Conservation (phyloP, 495 filamentous ascomycete species). For the Xylaria sp. region DNA sequence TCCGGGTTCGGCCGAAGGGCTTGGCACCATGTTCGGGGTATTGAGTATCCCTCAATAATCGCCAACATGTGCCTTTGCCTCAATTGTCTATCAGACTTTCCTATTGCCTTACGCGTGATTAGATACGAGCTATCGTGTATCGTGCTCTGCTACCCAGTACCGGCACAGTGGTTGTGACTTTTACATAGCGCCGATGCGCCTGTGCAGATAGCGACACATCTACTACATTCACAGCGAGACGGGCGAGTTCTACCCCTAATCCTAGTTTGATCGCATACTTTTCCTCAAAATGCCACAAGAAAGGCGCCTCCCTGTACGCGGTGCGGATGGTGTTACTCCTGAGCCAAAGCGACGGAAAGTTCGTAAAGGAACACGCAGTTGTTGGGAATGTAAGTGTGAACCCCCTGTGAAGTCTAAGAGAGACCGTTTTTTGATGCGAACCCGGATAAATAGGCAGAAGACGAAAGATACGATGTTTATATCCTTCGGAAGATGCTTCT, state of each 20-base stretch:
- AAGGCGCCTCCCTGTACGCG: background rate
- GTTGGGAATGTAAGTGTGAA: conserved; percentile 59
- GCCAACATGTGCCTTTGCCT: background rate
- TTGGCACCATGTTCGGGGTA: conserved; percentile 31
- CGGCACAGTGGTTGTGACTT: background rate
- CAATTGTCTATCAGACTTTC: background rate
- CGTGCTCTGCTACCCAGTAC: background rate
- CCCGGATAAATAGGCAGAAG: conserved; percentile 46
- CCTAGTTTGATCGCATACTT: background rate
- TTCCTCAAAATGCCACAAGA: conserved; percentile 15
- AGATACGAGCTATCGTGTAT: background rate
- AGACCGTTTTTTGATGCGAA: conserved; percentile 3
- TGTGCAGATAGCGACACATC: background rate
- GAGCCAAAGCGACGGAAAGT: conserved; percentile 52
- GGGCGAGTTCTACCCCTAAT: background rate
- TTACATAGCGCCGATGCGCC: background rate
- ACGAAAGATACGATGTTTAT: conserved; percentile 56
- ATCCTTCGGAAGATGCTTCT: conserved; percentile 43
- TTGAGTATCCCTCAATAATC: background rate
- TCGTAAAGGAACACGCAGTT: conserved; percentile 63
- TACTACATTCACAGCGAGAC: background rate
- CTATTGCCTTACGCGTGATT: background rate
- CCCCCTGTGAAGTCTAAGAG: background rate
- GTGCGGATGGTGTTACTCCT: conserved; percentile 8
- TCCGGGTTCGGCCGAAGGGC: conserved; percentile 36